Percentiles rank a stretch among this genome's conserved stretches.
These are phyloP conservation scores for Puccinia polysora DNA, from an alignment of 1,284 basidiomycete genomes.

Conservation along the genomic window DNA sequence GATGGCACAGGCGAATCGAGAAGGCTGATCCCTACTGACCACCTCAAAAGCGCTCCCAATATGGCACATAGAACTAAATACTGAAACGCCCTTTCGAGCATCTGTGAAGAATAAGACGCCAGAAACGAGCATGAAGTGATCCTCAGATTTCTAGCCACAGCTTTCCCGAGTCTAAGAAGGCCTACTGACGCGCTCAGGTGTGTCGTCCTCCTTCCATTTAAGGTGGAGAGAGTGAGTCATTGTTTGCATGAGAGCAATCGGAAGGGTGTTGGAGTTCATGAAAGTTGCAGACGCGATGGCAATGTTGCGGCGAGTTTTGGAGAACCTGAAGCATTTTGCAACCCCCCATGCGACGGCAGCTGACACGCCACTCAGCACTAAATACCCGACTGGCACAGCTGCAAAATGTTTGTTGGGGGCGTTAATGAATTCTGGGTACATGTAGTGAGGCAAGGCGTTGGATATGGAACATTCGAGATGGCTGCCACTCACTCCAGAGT, in stretches of 20 bases:
- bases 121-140: not conserved
- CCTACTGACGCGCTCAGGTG: conserved; percentile 44
- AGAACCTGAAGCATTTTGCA: conserved; percentile 51
- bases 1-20: conserved; percentile 53
- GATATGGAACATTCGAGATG: not conserved
- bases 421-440: not conserved
- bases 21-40: conserved; percentile 55
- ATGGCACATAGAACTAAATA: conserved; percentile 55
- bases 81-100: conserved; percentile 48
- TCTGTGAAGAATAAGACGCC: not conserved
- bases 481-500: conserved; percentile 49
- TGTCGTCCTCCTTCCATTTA: conserved; percentile 49
- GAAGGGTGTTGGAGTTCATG: conserved; percentile 51
- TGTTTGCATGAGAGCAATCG: conserved; percentile 55
- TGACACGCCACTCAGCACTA: conserved; percentile 52
- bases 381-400: conserved; percentile 54
- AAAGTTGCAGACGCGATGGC: conserved; percentile 49
- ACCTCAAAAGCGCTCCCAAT: conserved; percentile 55
- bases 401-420: not conserved
- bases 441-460: not conserved
- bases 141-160: no score
- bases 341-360: conserved; percentile 51
- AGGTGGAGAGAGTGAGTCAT: conserved; percentile 53
- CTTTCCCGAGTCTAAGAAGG: not conserved
- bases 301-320: conserved; percentile 53